phyloP scores from a whole-genome alignment of 129 eudicot genomes.

The Escallonia rubra region DNA sequence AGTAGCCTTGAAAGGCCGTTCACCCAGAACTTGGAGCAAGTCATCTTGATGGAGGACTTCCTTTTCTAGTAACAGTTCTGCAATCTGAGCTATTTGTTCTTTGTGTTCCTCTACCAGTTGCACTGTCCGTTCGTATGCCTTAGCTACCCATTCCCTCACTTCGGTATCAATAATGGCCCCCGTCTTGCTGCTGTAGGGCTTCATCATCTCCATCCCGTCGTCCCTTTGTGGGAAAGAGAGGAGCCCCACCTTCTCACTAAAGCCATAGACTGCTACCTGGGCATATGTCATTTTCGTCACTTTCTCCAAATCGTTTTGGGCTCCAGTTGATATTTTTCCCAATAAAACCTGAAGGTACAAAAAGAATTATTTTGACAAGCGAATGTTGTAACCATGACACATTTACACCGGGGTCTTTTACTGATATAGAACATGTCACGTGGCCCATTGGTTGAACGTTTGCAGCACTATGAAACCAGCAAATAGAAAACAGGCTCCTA shows the following conservation, averaged over 20 bases:
- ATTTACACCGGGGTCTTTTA: no score
- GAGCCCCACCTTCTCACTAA: constrained; percentile 92
- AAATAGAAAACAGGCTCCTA: no score
- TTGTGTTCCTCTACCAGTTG: constrained; percentile 72
- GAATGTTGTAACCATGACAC: no score
- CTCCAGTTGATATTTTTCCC: constrained; percentile 89
- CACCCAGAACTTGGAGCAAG: constrained; percentile 63
- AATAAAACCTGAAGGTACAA: constrained; percentile 47
- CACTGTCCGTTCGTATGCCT: constrained; percentile 57
- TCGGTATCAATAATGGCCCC: constrained; percentile 75
- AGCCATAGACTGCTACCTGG: constrained; percentile 88
- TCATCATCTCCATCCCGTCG: constrained; percentile 52
- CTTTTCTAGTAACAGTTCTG: constrained; percentile 73
- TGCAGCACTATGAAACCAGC: no score
- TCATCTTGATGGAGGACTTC: constrained; percentile 85
- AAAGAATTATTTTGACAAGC: no score
- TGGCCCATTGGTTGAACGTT: no score
- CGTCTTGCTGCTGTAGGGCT: constrained; percentile 91
- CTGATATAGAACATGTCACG: no score
- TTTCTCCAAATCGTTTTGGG: constrained; percentile 83
- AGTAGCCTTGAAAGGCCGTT: constrained; percentile 59
- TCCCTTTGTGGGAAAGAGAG: constrained; percentile 84
- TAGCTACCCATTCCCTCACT: constrained; percentile 82
- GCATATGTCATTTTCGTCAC: constrained; percentile 94
- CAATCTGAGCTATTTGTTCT: constrained; percentile 66